These are phyloP conservation scores for Onygenales sp. DNA, from an alignment of 2,329 filamentous ascomycete genomes.

Conservation along the genomic window DNA sequence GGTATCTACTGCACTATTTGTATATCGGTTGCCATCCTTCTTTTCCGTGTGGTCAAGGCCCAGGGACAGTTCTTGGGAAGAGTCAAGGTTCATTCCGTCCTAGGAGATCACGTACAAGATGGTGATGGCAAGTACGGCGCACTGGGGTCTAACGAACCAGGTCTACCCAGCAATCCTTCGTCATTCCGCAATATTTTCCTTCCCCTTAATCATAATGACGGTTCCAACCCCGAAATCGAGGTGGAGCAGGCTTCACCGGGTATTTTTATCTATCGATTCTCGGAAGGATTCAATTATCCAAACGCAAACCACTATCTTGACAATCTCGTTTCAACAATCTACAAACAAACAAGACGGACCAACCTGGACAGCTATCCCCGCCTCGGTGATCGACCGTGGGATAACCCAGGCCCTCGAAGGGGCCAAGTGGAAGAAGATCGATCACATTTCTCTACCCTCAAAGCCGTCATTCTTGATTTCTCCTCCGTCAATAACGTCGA, in stretches of 20 bases:
- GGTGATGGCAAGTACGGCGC: constrained; percentile 54
- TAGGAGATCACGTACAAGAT: constrained; percentile 64
- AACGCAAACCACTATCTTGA: constrained; percentile 87
- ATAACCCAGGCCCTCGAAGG: constrained; percentile 69
- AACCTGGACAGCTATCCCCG: constrained; percentile 56
- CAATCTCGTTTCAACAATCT: constrained; percentile 60
- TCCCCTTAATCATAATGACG: constrained; percentile 77
- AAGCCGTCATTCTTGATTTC: constrained; percentile 90
- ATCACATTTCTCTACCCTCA: constrained; percentile 56
- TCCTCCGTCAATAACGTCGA: constrained; percentile 90
- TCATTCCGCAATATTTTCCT: constrained; percentile 71
- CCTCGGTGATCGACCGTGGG: constrained; percentile 82
- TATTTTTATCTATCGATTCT: constrained; percentile 90
- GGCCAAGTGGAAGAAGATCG: constrained; percentile 42
- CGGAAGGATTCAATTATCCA: constrained; percentile 92
- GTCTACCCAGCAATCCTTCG: constrained; percentile 34
- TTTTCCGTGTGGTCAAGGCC: constrained; percentile 77
- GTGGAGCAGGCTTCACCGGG: constrained; percentile 80
- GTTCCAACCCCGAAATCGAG: constrained; percentile 74
- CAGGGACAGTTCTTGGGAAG: constrained; percentile 75
- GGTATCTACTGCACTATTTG: constrained; percentile 83
- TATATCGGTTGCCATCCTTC: constrained; percentile 64
- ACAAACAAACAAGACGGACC: constrained; percentile 64
- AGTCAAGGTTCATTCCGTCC: constrained; percentile 73
- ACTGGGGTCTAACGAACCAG: constrained; percentile 28